A percentile compares a stretch with the other conserved stretches of the same genome.
phyloP scores from a whole-genome alignment of 176 grass and related monocot species.

The Stipa capillata region DNA sequence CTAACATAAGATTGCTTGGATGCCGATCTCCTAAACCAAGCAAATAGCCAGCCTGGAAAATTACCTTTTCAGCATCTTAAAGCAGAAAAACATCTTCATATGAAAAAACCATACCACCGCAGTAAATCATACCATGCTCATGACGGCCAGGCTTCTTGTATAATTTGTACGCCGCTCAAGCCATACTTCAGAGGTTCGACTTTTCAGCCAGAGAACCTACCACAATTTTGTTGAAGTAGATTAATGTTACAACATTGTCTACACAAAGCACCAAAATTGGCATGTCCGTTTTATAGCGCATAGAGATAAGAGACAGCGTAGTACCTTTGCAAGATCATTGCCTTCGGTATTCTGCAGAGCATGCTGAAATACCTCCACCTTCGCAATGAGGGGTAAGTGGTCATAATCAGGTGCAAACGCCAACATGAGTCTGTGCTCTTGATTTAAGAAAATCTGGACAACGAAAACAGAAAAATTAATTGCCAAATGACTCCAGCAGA shows the following conservation, averaged over 20 bases:
- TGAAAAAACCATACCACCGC: neutral
- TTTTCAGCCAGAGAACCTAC: slow-evolving; percentile 96
- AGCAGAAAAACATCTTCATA: slow-evolving; percentile 5
- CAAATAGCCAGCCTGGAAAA: slow-evolving; percentile 90
- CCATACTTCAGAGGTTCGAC: slow-evolving; percentile 95
- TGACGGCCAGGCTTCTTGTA: slow-evolving; percentile 92
- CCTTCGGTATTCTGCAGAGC: slow-evolving; percentile 87
- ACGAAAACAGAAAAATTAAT: slow-evolving; percentile 18
- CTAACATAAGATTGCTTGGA: slow-evolving; percentile 98
- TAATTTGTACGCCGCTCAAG: slow-evolving; percentile 97
- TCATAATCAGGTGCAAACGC: slow-evolving; percentile 97
- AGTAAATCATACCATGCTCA: slow-evolving; percentile 89
- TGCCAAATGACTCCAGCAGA: neutral
- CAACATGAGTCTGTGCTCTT: slow-evolving; percentile 91
- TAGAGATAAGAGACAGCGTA: neutral
- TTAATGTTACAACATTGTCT: neutral
- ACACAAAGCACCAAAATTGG: neutral
- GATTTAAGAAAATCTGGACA: slow-evolving; percentile 91
- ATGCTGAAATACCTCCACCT: slow-evolving; percentile 98
- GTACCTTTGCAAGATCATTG: slow-evolving; percentile 95
- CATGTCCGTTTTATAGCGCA: neutral
- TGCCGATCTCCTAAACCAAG: slow-evolving; percentile 95
- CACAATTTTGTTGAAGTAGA: slow-evolving; percentile 16
- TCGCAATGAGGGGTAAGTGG: slow-evolving; percentile 84
- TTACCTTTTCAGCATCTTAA: slow-evolving; percentile 9